Conservation (phyloP, 306 rosid species). For the Rubus parviflorus region DNA sequence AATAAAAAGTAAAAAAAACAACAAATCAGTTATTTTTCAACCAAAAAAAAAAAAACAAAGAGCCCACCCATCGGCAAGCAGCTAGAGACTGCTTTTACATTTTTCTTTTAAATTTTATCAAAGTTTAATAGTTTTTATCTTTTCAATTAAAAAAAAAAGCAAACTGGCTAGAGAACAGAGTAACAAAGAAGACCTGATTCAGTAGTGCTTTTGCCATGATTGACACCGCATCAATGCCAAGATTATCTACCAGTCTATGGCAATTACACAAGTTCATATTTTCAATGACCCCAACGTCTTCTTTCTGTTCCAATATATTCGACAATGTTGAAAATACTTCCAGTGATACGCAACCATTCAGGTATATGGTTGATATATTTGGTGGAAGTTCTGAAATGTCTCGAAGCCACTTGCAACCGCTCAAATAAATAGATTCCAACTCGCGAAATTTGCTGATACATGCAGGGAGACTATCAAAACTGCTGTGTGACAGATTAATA, state of each 20-base stretch:
- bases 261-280: neutral
- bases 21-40: too few species aligned
- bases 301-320: neutral
- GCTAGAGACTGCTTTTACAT: too few species aligned
- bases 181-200: neutral
- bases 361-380: neutral
- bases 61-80: rapidly evolving
- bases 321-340: neutral
- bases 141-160: too few species aligned
- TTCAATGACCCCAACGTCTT: too few species aligned
- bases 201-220: neutral
- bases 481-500: neutral
- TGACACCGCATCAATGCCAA: neutral
- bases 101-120: too few species aligned
- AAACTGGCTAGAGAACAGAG: too few species aligned
- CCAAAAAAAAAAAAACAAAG: too few species aligned
- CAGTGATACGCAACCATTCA: neutral
- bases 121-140: too few species aligned
- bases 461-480: neutral
- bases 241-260: neutral
- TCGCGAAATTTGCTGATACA: neutral
- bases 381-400: conserved; percentile 7
- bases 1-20: too few species aligned
- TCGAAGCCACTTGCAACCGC: neutral
- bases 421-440: neutral